Evolutionary conservation across 108 stramenopile genomes (phyloP).

Genomic region (Skeletonema marinoi): DNA sequence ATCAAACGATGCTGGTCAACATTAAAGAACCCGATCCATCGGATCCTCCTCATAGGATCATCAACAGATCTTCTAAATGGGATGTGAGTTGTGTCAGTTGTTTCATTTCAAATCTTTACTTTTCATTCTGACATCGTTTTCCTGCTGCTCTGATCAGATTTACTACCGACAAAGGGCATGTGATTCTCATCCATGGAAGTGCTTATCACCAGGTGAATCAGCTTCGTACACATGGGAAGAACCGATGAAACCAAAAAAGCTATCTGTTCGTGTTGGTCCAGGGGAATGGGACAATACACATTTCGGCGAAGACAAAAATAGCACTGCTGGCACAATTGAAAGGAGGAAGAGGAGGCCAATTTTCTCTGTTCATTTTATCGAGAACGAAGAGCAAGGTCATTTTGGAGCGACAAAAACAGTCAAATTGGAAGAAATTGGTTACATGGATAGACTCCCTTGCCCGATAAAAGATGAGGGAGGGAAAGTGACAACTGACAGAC

Average conservation of each 20-base stretch:
- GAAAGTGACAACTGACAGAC: slow-evolving; percentile 1
- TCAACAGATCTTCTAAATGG: slow-evolving; percentile 77
- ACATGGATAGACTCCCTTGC: slow-evolving; percentile 59
- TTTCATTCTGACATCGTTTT: background rate
- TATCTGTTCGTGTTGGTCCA: slow-evolving; percentile 71
- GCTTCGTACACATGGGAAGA: slow-evolving; percentile 87
- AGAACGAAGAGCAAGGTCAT: slow-evolving; percentile 74
- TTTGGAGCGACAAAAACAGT: slow-evolving; percentile 72
- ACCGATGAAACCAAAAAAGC: slow-evolving; percentile 83
- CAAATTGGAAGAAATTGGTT: slow-evolving; percentile 90
- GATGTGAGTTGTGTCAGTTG: slow-evolving; percentile 1
- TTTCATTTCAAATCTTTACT: background rate
- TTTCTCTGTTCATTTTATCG: slow-evolving; percentile 58
- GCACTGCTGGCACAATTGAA: slow-evolving; percentile 3
- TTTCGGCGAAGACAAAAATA: slow-evolving; percentile 1
- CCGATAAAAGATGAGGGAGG: slow-evolving; percentile 32
- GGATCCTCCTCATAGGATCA: slow-evolving; percentile 81
- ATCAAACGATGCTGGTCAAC: slow-evolving; percentile 83
- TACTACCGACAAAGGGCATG: slow-evolving; percentile 87
- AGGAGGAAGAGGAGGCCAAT: slow-evolving; percentile 23
- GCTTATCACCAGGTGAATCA: slow-evolving; percentile 78
- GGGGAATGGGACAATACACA: slow-evolving; percentile 23
- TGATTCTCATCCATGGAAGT: slow-evolving; percentile 76
- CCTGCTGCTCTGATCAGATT: slow-evolving; percentile 27
- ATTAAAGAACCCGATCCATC: slow-evolving; percentile 54